Evolutionary conservation across 257 asterid species (phyloP), one percentile per base, ranked within the genome.

Genomic region (Penstemon davidsonii): DNA sequence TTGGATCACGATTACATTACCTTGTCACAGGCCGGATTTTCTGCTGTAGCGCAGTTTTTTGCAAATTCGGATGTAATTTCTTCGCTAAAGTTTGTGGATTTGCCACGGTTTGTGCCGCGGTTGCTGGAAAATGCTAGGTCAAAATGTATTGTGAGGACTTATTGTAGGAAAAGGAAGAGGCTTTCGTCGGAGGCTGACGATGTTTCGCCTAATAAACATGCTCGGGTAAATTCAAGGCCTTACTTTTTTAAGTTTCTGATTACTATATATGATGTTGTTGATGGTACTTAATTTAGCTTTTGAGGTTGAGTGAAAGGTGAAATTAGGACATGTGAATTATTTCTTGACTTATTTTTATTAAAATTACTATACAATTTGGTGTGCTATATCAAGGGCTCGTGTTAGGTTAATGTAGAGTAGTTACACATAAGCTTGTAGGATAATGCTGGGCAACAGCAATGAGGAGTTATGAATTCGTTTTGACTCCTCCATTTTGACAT

Each of bases 91-190:
- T 50, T 62, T 70, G 60, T 59, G 42, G 78, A 75, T 73, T 68
- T 44, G 13, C 58, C 80, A 39, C 66, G 44, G 33, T 15, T 47
- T 9, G 68, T 70, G 59, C 82, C 81, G 39, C 77, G 68, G 15
- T 56, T 56, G 68, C 8, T 66, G 33, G 73, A 51, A 42, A 40
- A 13, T 44, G 44, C 52, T 70, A 54, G 65, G 60, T 44, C 40
- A 37, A 58, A 61, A 69, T 61, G 49, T 43, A n/a, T 19, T 4
- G 57, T 64, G 62, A 71, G 72, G 82, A 82, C 82, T 60, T 78
- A 73, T 72, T 71, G 33, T 65, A 80, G 89, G 59, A 88, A 81
- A 72, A 67, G 87, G 84, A 91, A 80, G 85, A 78, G 88, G 67
- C 36, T 36, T 70, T 50, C 55, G 11, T 62, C 52, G 62, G 87